Conservation (phyloP, 1,139 yeast genomes). For the Chernovozyma aurita region DNA sequence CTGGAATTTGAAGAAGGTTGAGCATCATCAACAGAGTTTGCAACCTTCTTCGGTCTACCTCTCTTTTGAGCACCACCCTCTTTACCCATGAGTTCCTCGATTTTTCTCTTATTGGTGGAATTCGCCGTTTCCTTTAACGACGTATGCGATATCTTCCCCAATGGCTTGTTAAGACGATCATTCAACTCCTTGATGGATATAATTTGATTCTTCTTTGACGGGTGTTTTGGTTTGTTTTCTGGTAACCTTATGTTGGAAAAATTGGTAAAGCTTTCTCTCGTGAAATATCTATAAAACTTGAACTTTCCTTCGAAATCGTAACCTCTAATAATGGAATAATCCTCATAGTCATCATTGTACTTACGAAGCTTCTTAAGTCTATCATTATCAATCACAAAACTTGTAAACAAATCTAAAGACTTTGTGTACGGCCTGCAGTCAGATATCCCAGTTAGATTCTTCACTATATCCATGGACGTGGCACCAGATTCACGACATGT, state of each 20-base stretch:
- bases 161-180: constrained; percentile 14
- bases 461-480: constrained; percentile 51
- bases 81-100: constrained; percentile 3
- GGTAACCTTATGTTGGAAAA: constrained; percentile 1
- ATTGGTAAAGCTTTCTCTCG: constrained; percentile 15
- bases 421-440: constrained; percentile 49
- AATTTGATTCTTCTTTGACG: neutral
- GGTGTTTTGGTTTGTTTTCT: neutral
- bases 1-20: neutral
- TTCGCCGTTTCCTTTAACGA: constrained; percentile 10
- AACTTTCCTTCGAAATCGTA: constrained; percentile 71
- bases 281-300: constrained; percentile 67
- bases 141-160: constrained; percentile 25
- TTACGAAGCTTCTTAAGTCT: constrained; percentile 19
- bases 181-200: constrained; percentile 18
- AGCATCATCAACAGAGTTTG: neutral
- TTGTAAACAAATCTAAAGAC: constrained; percentile 44
- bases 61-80: constrained; percentile 6
- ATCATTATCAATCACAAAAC: constrained; percentile 23
- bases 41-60: constrained; percentile 7
- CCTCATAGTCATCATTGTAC: constrained; percentile 19
- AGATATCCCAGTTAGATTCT: constrained; percentile 48
- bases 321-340: constrained; percentile 48
- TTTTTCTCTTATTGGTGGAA: constrained; percentile 6
- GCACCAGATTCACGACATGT: constrained; percentile 43